Evolutionary conservation across 331 rosid genomes (phyloP).

Genomic region (Cucumis variabilis): DNA sequence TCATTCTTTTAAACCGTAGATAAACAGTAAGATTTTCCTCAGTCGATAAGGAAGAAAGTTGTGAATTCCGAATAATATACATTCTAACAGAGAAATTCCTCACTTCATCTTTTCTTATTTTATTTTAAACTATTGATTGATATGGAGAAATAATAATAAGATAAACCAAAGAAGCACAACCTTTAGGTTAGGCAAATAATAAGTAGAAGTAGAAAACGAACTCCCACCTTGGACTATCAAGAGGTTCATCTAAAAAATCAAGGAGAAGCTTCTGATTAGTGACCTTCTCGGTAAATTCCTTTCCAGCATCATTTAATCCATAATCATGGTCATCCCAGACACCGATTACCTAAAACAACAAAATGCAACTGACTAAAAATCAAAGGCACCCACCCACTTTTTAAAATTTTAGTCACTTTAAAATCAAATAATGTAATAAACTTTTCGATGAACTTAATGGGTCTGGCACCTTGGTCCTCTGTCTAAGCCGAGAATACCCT

Average conservation of each 20-base stretch:
- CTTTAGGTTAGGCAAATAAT: neutral
- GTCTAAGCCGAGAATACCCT: constrained; percentile 61
- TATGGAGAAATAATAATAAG: neutral
- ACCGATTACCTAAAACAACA: constrained; percentile 69
- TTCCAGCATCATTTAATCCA: constrained; percentile 86
- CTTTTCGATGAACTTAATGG: constrained; percentile 18
- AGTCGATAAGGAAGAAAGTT: no score
- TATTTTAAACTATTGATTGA: no score
- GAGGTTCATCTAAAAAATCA: constrained; percentile 84
- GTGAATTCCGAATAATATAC: no score
- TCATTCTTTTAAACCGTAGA: no score
- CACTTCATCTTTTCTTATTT: no score
- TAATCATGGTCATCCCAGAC: constrained; percentile 95
- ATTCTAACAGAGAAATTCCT: no score
- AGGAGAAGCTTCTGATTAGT: constrained; percentile 79
- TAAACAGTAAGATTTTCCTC: no score
- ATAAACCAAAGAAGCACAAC: neutral
- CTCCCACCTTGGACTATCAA: constrained; percentile 71
- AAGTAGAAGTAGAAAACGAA: constrained; percentile 31
- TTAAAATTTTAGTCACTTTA: neutral
- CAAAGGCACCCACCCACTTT: neutral
- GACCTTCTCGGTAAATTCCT: constrained; percentile 62
- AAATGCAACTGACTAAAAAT: constrained; percentile 33
- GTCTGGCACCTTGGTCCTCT: constrained; percentile 53
- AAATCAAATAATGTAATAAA: neutral